Base-by-base conservation (phyloP, 1,284 basidiomycete genomes). In the Athelia psychrophila region DNA sequence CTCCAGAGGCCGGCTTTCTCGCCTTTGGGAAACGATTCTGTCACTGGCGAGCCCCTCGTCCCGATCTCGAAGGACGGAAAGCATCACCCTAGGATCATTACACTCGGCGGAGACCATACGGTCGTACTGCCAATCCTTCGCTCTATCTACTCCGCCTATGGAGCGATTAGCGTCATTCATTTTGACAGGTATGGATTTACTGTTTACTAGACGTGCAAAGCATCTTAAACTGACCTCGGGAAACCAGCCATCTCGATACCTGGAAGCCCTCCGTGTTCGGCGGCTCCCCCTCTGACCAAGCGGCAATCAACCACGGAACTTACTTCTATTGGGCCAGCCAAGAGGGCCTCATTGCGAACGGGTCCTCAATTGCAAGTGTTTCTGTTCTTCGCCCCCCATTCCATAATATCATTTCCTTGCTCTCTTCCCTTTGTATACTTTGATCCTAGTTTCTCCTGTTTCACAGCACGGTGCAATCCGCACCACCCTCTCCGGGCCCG, bases 281-380 rank as follows among this genome's bases (percentile, higher is more conserved):
- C 19, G 86, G 84, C 4, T 81, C 83, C 1, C 86, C 84, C 3
- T 83, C 83, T 20, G 73, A 75, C 0, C 82, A 84, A 54, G 84
- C 84, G 1, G 80, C 81, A 27, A 82, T 89, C 58, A 88, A 86
- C 56, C 87, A 88, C 51, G 86, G 86, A 18, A 88, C 86, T 5
- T 89, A 88, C 69, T 90, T 90, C 65, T 88, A 87, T 65, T 87
- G 84, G 78, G 88, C 88, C 2, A 81, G 81, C 56, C 76, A 84
- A 60, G 88, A 91, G 64, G 88, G 88, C 4, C 68, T 91, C 38
- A 83, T 91, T 55, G 77, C 72, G 58, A 89, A 90, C 56, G 88
- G 88, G 58, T 79, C 83, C 48, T 92, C 88, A 64, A 91, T 88
- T 83, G 86, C 84, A 86, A 88, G 86, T 86, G 61, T 74, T 66